Percentiles rank a stretch among this genome's conserved stretches.
Evolutionary conservation across 345 rosid species (phyloP).

Genomic region (Brassica rapa): DNA sequence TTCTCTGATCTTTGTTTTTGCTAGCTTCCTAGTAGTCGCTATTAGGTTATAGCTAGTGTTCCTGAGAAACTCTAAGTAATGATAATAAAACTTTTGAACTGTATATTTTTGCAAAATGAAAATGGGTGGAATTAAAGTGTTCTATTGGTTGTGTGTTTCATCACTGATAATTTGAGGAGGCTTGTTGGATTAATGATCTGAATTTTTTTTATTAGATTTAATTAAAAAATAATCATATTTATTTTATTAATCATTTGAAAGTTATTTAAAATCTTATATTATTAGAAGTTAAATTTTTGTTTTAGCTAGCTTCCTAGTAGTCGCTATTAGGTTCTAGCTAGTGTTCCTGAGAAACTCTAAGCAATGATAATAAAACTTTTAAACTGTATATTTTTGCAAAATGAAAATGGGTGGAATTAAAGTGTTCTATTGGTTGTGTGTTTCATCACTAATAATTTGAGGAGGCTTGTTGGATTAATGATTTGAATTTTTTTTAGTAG

Average conservation of each 20-base stretch:
- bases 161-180: background rate
- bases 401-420: background rate
- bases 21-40: no score
- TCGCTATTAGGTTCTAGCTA: no score
- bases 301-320: no score
- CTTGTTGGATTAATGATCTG: background rate
- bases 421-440: constrained; percentile 1
- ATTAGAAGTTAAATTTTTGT: no score
- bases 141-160: constrained; percentile 11
- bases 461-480: background rate
- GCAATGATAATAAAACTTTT: background rate
- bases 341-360: background rate
- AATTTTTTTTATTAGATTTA: background rate
- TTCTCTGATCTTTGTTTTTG: no score
- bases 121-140: background rate
- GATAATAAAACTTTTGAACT: background rate
- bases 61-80: background rate
- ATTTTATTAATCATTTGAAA: no score
- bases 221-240: no score
- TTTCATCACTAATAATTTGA: background rate
- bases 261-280: background rate
- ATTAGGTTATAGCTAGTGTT: no score
- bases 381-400: background rate
- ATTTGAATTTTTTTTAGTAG: background rate
- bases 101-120: background rate